phyloP scores from a whole-genome alignment of 192 early-diverging fungal species.

The Backusella tuberculispora region DNA sequence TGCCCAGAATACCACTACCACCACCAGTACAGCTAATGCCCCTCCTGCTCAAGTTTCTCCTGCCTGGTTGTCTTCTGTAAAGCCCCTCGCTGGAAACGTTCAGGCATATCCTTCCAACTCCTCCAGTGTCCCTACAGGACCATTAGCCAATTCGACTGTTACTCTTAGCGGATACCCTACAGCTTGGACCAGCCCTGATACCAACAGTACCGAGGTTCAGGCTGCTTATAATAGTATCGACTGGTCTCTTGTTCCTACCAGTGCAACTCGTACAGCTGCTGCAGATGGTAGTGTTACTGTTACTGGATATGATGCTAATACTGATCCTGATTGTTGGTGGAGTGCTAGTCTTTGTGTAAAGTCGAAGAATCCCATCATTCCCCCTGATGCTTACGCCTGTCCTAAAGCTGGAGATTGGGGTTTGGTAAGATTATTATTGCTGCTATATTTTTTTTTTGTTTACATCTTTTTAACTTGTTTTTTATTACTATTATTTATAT shows the following conservation, averaged over 20 bases:
- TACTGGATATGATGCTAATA: conserved; percentile 26
- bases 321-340: conserved; percentile 48
- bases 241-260: conserved; percentile 41
- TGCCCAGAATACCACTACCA: neutral
- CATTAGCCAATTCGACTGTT: conserved; percentile 18
- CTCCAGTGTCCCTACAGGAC: conserved; percentile 30
- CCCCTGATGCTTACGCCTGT: conserved; percentile 41
- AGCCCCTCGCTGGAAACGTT: conserved; percentile 30
- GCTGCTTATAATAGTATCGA: conserved; percentile 38
- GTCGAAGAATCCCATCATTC: conserved; percentile 36
- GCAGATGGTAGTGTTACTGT: conserved; percentile 39
- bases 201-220: conserved; percentile 41
- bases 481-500: neutral
- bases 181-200: conserved; percentile 41
- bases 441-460: neutral
- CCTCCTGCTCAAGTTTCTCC: conserved; percentile 33
- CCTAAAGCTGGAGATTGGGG: conserved; percentile 39
- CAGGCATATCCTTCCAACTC: conserved; percentile 21
- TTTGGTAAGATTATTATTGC: conserved; percentile 19
- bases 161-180: conserved; percentile 38
- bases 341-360: conserved; percentile 30
- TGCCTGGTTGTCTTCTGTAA: conserved; percentile 32
- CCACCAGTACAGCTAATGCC: neutral
- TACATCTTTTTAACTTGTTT: neutral
- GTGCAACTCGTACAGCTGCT: conserved; percentile 32